Evolutionary conservation across 345 rosid genomes (phyloP), one percentile per base, ranked within the genome.

Genomic region (Hibiscus mutabilis): DNA sequence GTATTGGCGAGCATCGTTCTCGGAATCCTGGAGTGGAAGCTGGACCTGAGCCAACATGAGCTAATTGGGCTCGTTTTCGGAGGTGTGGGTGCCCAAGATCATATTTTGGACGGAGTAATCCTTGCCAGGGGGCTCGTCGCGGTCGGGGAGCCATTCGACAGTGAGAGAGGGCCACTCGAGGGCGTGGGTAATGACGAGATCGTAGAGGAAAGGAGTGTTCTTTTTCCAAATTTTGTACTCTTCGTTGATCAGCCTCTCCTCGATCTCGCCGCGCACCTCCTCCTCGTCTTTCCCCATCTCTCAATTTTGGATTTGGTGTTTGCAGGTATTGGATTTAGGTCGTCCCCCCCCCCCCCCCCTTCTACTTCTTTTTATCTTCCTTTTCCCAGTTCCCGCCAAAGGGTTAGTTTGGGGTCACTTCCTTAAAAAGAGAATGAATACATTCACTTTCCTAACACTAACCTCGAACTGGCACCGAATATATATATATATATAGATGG

Each of bases 171-270:
- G 99, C 99, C 99, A 95, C 70, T 95, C 98, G 27, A 95, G 89
- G 73, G 99, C 99, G 63, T 95, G 98, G 47, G 97, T 92, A 42
- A 95, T 92, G 68, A 95, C 96, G 44, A 95, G 89, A 80, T 95
- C 98, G 80, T 95, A 95, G 14, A 95, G 89, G 77, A 95, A 95
- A 6, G 97, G 98, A 27, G 99, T 95, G 83, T 95, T 95, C 86
- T 95, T 95, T 84, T 92, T 95, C 99, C 98, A 95, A 67, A 90
- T 92, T 87, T 95, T 92, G 89, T 95, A 95, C 78, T 92, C 99
- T 79, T 95, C 97, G 73, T 90, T 95, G 79, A 92, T 87, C 60
- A 92, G 81, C 44, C 98, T 61, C 82, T 95, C 99, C 82, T 95
- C 99, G 15, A 92, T 86, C 84, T 95, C 98, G 1, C 96, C 97